phyloP scores from a whole-genome alignment of 495 filamentous ascomycete genomes.

The Achaetomiella virescens region DNA sequence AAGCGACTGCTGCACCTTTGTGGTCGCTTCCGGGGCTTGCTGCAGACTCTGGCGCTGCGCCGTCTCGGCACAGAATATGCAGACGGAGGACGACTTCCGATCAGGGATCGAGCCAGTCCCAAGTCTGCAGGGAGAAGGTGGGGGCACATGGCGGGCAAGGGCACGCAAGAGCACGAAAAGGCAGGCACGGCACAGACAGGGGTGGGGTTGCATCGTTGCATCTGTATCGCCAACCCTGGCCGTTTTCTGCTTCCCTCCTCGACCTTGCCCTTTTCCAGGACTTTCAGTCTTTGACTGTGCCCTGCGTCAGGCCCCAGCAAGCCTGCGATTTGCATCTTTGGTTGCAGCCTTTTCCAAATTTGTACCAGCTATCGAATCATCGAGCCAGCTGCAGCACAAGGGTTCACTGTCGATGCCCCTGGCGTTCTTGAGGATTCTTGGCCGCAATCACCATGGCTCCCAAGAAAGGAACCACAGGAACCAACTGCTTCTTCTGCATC shows the following conservation, averaged over 20 bases:
- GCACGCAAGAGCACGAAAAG: too few species aligned
- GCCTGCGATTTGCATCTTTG: background rate
- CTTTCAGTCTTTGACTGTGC: background rate
- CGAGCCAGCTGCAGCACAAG: conserved; percentile 2
- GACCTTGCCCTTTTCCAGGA: background rate
- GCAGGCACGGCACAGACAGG: background rate
- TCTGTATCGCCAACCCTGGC: background rate
- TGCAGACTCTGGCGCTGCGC: background rate
- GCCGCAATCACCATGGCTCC: background rate
- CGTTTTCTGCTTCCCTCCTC: background rate
- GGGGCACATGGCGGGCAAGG: background rate
- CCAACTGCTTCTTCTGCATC: background rate
- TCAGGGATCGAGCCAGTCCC: background rate
- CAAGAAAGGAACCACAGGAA: background rate
- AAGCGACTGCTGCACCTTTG: background rate
- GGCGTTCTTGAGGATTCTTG: too few species aligned
- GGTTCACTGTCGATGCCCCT: background rate
- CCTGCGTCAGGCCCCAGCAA: background rate
- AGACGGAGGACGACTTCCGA: background rate
- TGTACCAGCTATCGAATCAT: conserved; percentile 3
- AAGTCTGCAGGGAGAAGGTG: background rate
- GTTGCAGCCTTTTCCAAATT: conserved; percentile 8
- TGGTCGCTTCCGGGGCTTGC: background rate
- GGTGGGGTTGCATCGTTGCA: background rate
- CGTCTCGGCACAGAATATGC: conserved; percentile 4